A percentile compares a stretch with the other conserved stretches of the same genome.
Evolutionary conservation across 2,329 filamentous ascomycete genomes (phyloP).

Genomic region (Westerdykella ornata): DNA sequence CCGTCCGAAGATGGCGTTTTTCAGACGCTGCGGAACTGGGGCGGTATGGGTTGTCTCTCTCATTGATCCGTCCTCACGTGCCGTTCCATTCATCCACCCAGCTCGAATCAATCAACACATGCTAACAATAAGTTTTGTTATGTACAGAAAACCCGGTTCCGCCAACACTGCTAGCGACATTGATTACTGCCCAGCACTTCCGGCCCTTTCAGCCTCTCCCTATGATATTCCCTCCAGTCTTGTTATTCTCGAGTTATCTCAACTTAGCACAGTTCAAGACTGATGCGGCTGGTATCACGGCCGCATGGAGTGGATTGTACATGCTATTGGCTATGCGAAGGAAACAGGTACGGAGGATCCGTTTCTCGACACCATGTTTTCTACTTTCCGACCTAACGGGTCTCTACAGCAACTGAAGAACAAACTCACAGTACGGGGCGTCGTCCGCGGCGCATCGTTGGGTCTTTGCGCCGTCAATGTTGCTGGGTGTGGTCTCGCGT

Average conservation of each 20-base stretch:
- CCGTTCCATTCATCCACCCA: too few species aligned
- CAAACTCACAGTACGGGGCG: constrained; percentile 47
- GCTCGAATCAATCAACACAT: too few species aligned
- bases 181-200: constrained; percentile 59
- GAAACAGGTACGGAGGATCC: constrained; percentile 37
- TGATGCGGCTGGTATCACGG: constrained; percentile 57
- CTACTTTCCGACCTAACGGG: background rate
- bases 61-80: background rate
- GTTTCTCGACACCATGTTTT: constrained; percentile 1
- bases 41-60: constrained; percentile 38
- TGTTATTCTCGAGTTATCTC: constrained; percentile 60
- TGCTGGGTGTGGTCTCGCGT: constrained; percentile 47
- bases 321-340: constrained; percentile 56
- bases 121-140: too few species aligned
- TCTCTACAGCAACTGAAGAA: constrained; percentile 35
- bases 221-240: constrained; percentile 60
- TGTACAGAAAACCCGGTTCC: constrained; percentile 57
- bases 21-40: constrained; percentile 46
- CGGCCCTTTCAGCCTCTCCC: constrained; percentile 61
- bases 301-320: constrained; percentile 60
- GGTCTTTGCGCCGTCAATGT: constrained; percentile 48
- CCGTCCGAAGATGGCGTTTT: constrained; percentile 36
- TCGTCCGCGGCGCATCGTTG: constrained; percentile 48
- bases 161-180: constrained; percentile 57
- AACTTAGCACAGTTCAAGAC: constrained; percentile 57